phyloP scores from a whole-genome alignment of 2,329 filamentous ascomycete genomes.

The Neofusicoccum laricinum region DNA sequence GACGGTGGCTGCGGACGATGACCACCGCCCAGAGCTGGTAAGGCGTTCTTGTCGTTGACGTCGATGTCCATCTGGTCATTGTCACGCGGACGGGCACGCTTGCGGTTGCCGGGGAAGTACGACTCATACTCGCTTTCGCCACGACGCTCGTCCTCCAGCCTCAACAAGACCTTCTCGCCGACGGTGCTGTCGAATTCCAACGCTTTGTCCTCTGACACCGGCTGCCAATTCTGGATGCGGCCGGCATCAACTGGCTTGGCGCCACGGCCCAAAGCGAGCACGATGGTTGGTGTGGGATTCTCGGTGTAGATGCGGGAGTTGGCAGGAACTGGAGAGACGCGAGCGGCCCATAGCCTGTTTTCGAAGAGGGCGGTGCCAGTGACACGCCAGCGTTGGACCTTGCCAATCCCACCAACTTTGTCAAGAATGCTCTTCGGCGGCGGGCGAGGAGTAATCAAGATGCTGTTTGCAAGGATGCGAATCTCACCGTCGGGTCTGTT shows the following conservation, averaged over 20 bases:
- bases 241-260: conserved; percentile 75
- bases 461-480: conserved; percentile 81
- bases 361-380: conserved; percentile 72
- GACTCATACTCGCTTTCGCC: conserved; percentile 31
- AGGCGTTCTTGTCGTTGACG: conserved; percentile 17
- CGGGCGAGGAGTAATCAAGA: conserved; percentile 80
- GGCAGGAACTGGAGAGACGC: conserved; percentile 67
- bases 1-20: conserved; percentile 31
- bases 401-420: conserved; percentile 83
- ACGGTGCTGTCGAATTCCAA: conserved; percentile 80
- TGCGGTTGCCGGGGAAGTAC: conserved; percentile 20
- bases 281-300: conserved; percentile 72
- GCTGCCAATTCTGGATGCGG: conserved; percentile 80
- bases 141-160: conserved; percentile 16
- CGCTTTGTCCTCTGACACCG: conserved; percentile 66
- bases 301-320: conserved; percentile 71
- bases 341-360: conserved; percentile 82
- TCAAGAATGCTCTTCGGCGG: conserved; percentile 70
- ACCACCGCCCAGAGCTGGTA: conserved; percentile 20
- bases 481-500: conserved; percentile 67
- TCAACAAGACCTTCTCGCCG: conserved; percentile 77
- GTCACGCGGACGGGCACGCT: conserved; percentile 15
- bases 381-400: conserved; percentile 80
- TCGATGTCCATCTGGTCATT: not conserved
- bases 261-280: conserved; percentile 75